These are phyloP conservation scores for Martensiomyces pterosporus DNA, from an alignment of 192 early-diverging fungal species.

Conservation along the genomic window DNA sequence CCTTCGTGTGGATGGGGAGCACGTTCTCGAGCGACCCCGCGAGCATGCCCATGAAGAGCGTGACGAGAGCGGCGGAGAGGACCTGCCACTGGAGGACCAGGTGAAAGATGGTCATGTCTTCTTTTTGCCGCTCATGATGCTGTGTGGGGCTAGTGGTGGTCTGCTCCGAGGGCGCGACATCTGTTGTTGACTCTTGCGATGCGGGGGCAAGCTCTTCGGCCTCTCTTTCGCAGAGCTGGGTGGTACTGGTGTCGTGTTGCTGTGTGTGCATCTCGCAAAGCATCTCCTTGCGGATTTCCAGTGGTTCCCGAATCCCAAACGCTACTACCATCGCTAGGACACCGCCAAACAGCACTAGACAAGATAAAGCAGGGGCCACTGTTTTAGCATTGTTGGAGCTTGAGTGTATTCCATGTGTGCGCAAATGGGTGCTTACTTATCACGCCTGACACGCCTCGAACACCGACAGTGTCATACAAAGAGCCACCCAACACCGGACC, in stretches of 20 bases:
- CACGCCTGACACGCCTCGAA: constrained; percentile 31
- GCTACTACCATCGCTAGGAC: constrained; percentile 14
- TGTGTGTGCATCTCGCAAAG: too few species aligned
- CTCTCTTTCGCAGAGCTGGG: too few species aligned
- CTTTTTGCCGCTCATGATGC: too few species aligned
- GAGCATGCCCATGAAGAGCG: constrained; percentile 25
- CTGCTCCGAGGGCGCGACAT: too few species aligned
- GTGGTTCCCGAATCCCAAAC: constrained; percentile 32
- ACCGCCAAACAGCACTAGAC: constrained; percentile 19
- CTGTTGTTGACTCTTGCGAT: too few species aligned
- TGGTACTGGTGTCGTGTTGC: too few species aligned
- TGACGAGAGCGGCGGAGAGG: constrained; percentile 26
- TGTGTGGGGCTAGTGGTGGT: too few species aligned
- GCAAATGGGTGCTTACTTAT: too few species aligned
- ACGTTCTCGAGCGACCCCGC: constrained; percentile 32
- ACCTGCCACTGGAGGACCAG: constrained; percentile 45
- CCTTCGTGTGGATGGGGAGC: constrained; percentile 27
- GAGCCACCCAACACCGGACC: constrained; percentile 33
- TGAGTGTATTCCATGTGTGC: constrained; percentile 1
- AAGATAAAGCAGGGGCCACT: too few species aligned
- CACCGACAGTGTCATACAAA: constrained; percentile 25
- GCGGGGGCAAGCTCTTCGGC: constrained; percentile 1
- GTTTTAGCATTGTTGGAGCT: too few species aligned
- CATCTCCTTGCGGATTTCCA: constrained; percentile 16
- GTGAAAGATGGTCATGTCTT: constrained; percentile 33